These are phyloP conservation scores for Cyclocybe cylindracea DNA, from an alignment of 768 basidiomycete genomes.

Conservation along the genomic window DNA sequence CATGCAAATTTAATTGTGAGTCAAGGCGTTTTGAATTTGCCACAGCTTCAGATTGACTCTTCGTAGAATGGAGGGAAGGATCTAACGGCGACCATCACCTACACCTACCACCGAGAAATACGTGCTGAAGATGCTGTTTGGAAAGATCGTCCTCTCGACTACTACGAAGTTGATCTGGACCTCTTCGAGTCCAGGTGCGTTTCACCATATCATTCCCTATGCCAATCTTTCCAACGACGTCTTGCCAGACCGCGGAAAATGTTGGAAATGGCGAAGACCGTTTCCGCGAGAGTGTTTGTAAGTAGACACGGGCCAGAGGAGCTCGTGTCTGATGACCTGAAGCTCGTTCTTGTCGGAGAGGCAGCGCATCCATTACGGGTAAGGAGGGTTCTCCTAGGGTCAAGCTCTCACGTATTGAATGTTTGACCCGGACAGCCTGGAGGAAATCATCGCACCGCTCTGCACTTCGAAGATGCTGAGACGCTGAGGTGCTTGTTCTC, in stretches of 20 bases:
- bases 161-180: slow-evolving; percentile 25
- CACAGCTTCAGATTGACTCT: not conserved
- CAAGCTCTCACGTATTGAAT: too few relatives aligned
- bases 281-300: slow-evolving; percentile 29
- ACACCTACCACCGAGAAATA: slow-evolving; percentile 18
- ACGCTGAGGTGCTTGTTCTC: slow-evolving; percentile 58
- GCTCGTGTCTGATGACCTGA: slow-evolving; percentile 48
- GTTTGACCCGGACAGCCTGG: too few relatives aligned
- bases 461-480: slow-evolving; percentile 62
- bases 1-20: slow-evolving; percentile 18
- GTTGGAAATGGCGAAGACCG: slow-evolving; percentile 25
- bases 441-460: slow-evolving; percentile 43
- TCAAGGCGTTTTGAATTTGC: not conserved
- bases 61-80: slow-evolving; percentile 24
- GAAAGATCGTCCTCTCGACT: slow-evolving; percentile 32
- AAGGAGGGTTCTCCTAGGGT: slow-evolving; percentile 4
- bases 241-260: slow-evolving; percentile 33
- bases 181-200: slow-evolving; percentile 35
- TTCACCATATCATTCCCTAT: not conserved
- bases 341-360: slow-evolving; percentile 56
- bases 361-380: slow-evolving; percentile 59
- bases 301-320: slow-evolving; percentile 38
- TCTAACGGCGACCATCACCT: slow-evolving; percentile 23
- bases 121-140: slow-evolving; percentile 28
- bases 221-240: not conserved